A percentile compares a stretch with the other conserved stretches of the same genome.
Conservation (phyloP, 495 filamentous ascomycete species). For the Sordaria brevicollis region DNA sequence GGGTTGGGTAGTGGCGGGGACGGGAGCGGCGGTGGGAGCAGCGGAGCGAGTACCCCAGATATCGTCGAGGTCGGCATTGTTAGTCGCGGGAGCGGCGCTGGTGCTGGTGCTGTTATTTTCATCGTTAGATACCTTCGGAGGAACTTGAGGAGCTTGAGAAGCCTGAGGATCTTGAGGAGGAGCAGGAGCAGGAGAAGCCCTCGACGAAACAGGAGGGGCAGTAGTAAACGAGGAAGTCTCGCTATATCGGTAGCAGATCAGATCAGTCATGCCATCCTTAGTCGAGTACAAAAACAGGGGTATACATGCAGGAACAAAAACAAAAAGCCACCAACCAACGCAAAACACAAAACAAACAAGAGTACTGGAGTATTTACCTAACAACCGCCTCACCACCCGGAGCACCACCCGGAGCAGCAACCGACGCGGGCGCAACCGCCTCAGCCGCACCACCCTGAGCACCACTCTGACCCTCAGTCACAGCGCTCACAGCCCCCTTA, state of each 20-base stretch:
- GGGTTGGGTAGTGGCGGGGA: slow-evolving; percentile 5
- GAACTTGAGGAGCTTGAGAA: slow-evolving; percentile 10
- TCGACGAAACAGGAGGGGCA: background rate
- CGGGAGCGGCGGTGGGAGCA: slow-evolving; percentile 1
- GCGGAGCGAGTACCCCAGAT: slow-evolving; percentile 19
- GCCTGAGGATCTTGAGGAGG: too few species aligned
- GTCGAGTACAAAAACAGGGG: background rate
- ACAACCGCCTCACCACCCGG: slow-evolving; percentile 11
- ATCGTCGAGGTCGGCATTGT: slow-evolving; percentile 10
- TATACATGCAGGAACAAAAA: background rate
- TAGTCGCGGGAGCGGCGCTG: slow-evolving; percentile 2
- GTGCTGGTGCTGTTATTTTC: slow-evolving; percentile 6
- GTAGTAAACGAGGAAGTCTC: slow-evolving; percentile 9
- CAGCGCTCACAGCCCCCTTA: slow-evolving; percentile 18
- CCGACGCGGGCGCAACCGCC: slow-evolving; percentile 4
- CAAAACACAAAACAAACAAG: background rate
- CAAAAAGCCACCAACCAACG: background rate
- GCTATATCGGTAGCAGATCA: background rate
- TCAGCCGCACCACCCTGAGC: slow-evolving; percentile 9
- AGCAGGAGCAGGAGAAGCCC: too few species aligned
- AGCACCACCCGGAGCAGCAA: slow-evolving; percentile 3
- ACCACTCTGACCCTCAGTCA: slow-evolving; percentile 10
- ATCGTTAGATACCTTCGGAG: slow-evolving; percentile 4
- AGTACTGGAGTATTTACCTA: slow-evolving; percentile 12
- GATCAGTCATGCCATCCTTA: background rate